Base-by-base conservation (phyloP, 73 alveolate species). In the Breviolum minutum region DNA sequence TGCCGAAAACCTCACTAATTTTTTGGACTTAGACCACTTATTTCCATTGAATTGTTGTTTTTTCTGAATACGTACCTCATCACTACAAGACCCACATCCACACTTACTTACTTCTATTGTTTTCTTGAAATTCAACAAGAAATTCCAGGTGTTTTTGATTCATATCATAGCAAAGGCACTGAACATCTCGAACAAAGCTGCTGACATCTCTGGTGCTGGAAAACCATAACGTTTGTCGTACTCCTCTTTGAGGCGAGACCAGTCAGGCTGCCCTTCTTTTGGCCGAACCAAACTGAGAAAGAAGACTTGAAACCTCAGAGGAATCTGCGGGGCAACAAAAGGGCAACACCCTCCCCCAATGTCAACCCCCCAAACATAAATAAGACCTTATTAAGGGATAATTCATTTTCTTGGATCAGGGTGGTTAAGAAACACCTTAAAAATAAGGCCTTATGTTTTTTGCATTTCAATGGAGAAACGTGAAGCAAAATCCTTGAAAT, bases 171-270 rank as follows among this genome's bases (percentile, higher is more conserved):
- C 54, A 40, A 29, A 61, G 29, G 61, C 80, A 14, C 63, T 62
- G 80, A 61, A 86, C 79, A 86, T 64, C 29, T 63, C 95, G 40
- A 87, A 87, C 84, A 87, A 64, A 40, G 95, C 95, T 70, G 95
- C 77, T 2, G 95, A 87, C 95, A 87, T 87, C 68, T 87, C 83
- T 9, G 95, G 95, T 13, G 95, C 62, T 29, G 95, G 95, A 30
- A 87, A 87, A 11, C 95, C 95, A 29, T 87, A 87, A 20, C 95
- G 95, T n/a, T 70, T 63, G 82, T 87, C 95, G 68, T 87, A 87
- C 48, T 87, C 95, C 32, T 27, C 95, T 30, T 87, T 87, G 14
- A 87, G 54, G n/a, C 20, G 62, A 0, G 95, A 87, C 95, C 95
- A 87, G 66, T 87, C 95, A 14, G 79, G 95, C n/a, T 26, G 66